Evolutionary conservation across 805 yeast genomes (phyloP).

Genomic region (Candida pseudoglaebosa): DNA sequence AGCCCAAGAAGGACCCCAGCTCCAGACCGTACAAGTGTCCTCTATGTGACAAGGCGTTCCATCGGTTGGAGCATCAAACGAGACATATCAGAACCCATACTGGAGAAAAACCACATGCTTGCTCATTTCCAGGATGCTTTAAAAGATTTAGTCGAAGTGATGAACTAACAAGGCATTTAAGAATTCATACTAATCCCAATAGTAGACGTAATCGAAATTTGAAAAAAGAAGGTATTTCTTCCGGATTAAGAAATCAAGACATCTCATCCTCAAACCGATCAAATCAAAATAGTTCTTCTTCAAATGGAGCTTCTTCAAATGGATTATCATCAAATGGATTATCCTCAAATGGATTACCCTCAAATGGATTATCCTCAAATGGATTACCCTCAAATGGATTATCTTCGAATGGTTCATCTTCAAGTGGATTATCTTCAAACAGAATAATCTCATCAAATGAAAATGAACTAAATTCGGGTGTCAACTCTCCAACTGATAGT

Average conservation of each 20-base stretch:
- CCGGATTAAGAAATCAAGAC: not conserved
- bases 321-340: not conserved
- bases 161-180: slow-evolving; percentile 79
- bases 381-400: too few species aligned
- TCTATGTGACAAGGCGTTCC: slow-evolving; percentile 80
- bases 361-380: too few species aligned
- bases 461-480: not conserved
- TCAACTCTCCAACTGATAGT: not conserved
- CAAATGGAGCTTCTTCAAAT: too few species aligned
- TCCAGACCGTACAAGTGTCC: slow-evolving; percentile 81
- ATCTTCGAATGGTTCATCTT: too few species aligned
- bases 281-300: too few species aligned
- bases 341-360: too few species aligned
- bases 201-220: slow-evolving; percentile 55
- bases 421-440: too few species aligned
- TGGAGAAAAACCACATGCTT: slow-evolving; percentile 87
- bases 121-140: slow-evolving; percentile 79
- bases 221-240: slow-evolving; percentile 4
- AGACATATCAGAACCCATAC: slow-evolving; percentile 91
- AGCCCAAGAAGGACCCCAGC: slow-evolving; percentile 17
- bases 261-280: not conserved
- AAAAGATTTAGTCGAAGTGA: slow-evolving; percentile 79
- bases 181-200: slow-evolving; percentile 56
- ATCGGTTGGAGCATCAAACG: slow-evolving; percentile 85
- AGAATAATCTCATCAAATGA: not conserved